phyloP scores from a whole-genome alignment of 345 rosid genomes.

The Crucihimalaya himalaica region DNA sequence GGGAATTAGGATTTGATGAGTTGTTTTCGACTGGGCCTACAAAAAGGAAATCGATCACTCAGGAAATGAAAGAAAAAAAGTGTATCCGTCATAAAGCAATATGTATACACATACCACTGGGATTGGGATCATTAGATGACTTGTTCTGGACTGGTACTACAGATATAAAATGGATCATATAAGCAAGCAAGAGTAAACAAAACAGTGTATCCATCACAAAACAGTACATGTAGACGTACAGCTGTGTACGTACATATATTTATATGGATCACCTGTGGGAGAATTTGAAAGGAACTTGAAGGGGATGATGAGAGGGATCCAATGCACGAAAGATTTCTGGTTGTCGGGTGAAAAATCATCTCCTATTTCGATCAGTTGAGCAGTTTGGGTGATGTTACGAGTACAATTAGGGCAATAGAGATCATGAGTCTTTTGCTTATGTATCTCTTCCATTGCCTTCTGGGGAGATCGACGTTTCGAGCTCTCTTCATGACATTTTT shows the following conservation, averaged over 20 bases:
- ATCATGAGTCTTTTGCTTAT: not conserved
- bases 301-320: not conserved
- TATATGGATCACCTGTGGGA: too few relatives aligned
- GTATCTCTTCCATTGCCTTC: not conserved
- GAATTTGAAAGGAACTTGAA: not conserved
- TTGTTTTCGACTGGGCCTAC: not conserved
- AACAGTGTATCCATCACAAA: not conserved
- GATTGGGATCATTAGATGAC: not conserved
- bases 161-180: not conserved
- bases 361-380: not conserved
- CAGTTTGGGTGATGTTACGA: not conserved
- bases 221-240: too few relatives aligned
- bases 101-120: not conserved
- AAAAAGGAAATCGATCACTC: not conserved
- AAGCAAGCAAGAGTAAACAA: too few relatives aligned
- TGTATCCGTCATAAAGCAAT: too few relatives aligned
- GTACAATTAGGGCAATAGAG: not conserved
- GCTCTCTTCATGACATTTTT: not conserved
- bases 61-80: not conserved
- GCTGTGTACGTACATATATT: too few relatives aligned
- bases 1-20: not conserved
- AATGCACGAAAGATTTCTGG: not conserved
- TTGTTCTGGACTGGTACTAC: not conserved
- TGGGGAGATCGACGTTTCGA: not conserved
- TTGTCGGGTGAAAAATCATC: not conserved